Conservation (phyloP, 73 alveolate species). For the Symbiodinium natans region DNA sequence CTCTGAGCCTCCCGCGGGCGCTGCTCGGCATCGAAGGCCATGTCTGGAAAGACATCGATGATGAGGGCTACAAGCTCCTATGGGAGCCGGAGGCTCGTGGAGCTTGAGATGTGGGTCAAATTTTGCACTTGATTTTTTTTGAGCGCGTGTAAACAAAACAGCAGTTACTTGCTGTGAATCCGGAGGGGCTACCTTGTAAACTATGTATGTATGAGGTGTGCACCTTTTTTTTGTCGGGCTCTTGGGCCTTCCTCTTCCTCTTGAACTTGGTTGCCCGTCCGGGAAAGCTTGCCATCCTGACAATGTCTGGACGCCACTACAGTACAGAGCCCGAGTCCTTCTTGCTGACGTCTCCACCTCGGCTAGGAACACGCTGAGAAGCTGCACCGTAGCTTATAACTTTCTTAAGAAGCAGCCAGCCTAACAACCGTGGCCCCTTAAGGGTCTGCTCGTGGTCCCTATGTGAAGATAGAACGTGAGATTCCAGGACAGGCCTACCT, state of each 20-base stretch:
- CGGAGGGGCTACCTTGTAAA: neutral
- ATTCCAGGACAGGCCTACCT: neutral
- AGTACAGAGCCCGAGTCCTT: neutral
- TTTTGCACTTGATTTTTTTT: too few relatives aligned
- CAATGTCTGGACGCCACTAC: neutral
- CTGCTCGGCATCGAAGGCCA: constrained; percentile 53
- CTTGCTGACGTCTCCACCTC: constrained; percentile 42
- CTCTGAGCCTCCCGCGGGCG: constrained; percentile 18
- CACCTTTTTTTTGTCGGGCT: neutral
- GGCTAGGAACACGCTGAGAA: too few relatives aligned
- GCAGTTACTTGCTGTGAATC: too few relatives aligned
- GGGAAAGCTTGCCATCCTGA: neutral
- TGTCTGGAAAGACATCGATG: constrained; percentile 72
- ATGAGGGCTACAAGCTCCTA: constrained; percentile 75
- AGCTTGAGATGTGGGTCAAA: neutral
- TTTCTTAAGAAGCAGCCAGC: too few relatives aligned
- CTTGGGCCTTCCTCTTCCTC: neutral
- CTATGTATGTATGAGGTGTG: neutral
- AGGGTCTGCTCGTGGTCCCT: neutral
- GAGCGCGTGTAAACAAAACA: too few relatives aligned
- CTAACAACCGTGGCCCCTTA: neutral
- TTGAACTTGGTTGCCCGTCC: neutral
- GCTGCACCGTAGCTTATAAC: too few relatives aligned
- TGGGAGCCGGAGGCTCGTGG: neutral
- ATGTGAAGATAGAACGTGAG: neutral